These are phyloP conservation scores for Aegle marmelos DNA, from an alignment of 345 rosid species.

Conservation along the genomic window DNA sequence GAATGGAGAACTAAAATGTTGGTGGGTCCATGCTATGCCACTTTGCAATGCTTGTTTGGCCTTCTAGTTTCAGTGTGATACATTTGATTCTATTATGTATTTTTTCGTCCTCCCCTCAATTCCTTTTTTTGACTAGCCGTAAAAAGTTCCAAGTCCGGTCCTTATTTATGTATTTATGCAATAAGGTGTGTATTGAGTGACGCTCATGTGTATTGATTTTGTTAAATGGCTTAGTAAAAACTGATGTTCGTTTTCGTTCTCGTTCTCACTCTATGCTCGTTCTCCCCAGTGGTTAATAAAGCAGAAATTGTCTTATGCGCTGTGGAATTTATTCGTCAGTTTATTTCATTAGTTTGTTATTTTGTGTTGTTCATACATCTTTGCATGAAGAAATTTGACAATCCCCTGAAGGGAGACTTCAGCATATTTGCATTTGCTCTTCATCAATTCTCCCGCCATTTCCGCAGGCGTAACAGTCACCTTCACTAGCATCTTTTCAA, in stretches of 20 bases:
- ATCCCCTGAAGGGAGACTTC: slow-evolving; percentile 5
- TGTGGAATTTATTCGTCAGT: too few relatives aligned
- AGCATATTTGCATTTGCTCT: neutral
- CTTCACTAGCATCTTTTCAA: slow-evolving; percentile 1
- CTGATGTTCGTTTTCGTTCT: neutral
- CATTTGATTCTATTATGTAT: neutral
- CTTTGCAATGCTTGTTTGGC: slow-evolving; percentile 19
- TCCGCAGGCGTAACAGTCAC: slow-evolving; percentile 9
- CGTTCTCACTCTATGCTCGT: neutral
- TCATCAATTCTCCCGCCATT: slow-evolving; percentile 22
- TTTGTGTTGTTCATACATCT: neutral
- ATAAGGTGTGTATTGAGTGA: slow-evolving; percentile 26
- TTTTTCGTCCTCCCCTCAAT: neutral
- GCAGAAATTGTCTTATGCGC: neutral
- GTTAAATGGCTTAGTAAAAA: neutral
- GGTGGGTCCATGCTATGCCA: slow-evolving; percentile 11
- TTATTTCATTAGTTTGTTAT: too few relatives aligned
- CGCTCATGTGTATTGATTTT: neutral
- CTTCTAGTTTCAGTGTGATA: slow-evolving; percentile 15
- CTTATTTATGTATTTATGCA: slow-evolving; percentile 26
- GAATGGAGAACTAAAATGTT: slow-evolving; percentile 7
- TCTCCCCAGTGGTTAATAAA: neutral
- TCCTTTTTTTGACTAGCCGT: slow-evolving; percentile 1
- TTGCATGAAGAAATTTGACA: neutral
- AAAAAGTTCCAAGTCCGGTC: neutral